These are phyloP conservation scores for Rhynchosporium graminicola DNA, from an alignment of 2,329 filamentous ascomycete species.

Conservation along the genomic window DNA sequence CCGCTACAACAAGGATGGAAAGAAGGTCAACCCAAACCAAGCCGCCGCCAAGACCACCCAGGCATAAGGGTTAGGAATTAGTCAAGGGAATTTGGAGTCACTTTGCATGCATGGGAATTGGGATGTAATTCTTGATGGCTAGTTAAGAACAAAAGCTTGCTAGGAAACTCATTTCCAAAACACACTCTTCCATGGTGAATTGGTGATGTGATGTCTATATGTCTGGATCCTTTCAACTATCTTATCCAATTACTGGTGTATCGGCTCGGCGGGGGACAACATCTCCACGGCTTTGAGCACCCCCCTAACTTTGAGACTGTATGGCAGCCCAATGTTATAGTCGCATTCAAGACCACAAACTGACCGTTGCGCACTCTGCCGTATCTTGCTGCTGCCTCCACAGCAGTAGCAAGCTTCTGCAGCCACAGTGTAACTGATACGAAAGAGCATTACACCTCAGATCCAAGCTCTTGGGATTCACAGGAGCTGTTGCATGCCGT, in stretches of 20 bases:
- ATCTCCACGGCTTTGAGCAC: neutral
- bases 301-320: no score
- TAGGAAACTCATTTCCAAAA: slow-evolving; percentile 5
- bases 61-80: slow-evolving; percentile 33
- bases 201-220: neutral
- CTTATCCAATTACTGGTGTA: neutral
- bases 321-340: neutral
- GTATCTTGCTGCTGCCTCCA: slow-evolving; percentile 67
- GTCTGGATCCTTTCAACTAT: neutral
- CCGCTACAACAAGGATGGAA: slow-evolving; percentile 99
- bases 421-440: no score
- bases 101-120: slow-evolving; percentile 28
- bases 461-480: no score
- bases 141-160: slow-evolving; percentile 28
- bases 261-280: neutral
- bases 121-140: slow-evolving; percentile 30
- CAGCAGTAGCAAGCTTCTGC: neutral
- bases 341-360: slow-evolving; percentile 61
- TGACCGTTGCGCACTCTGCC: slow-evolving; percentile 97
- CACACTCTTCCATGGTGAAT: neutral
- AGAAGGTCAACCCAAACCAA: slow-evolving; percentile 77
- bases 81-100: slow-evolving; percentile 29
- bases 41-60: slow-evolving; percentile 41
- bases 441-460: no score
- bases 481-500: no score